Evolutionary conservation across 768 basidiomycete genomes (phyloP).

Genomic region (Mycena venus): DNA sequence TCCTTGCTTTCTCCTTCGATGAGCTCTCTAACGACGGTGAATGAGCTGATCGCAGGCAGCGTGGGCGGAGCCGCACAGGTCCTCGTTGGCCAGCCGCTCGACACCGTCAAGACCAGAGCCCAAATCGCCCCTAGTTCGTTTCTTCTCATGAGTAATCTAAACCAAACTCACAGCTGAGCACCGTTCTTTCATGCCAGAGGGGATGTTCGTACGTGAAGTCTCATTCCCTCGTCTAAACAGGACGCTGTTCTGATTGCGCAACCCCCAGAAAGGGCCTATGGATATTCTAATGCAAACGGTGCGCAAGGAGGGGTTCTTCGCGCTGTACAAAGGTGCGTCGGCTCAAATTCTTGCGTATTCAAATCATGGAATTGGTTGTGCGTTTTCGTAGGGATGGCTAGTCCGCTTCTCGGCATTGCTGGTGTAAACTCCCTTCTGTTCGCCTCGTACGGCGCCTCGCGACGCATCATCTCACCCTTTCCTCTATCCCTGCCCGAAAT

Average conservation of each 20-base stretch:
- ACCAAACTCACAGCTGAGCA: neutral
- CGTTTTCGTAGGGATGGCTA: constrained; percentile 79
- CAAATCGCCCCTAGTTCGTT: constrained; percentile 86
- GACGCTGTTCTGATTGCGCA: neutral
- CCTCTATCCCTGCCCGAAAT: constrained; percentile 87
- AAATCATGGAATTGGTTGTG: neutral
- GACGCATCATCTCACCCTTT: constrained; percentile 90
- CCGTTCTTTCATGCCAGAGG: constrained; percentile 59
- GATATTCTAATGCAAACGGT: constrained; percentile 89
- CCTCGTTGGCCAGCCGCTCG: constrained; percentile 92
- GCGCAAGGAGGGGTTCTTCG: constrained; percentile 91
- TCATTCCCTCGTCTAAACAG: too few relatives aligned
- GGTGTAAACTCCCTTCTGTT: constrained; percentile 97
- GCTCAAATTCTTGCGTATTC: too few relatives aligned
- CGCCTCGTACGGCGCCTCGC: constrained; percentile 87
- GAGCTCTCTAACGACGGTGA: constrained; percentile 67
- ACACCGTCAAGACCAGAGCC: constrained; percentile 90
- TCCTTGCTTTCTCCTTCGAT: neutral
- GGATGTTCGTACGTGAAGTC: constrained; percentile 84
- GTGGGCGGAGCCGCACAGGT: constrained; percentile 96
- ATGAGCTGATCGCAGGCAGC: constrained; percentile 90
- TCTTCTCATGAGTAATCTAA: neutral
- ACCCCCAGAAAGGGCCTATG: constrained; percentile 87
- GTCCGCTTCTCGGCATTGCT: constrained; percentile 92
- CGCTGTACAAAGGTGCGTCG: constrained; percentile 89